Base-by-base conservation (phyloP, 1,139 yeast genomes). In the Debaryomycetaceae sp. region DNA sequence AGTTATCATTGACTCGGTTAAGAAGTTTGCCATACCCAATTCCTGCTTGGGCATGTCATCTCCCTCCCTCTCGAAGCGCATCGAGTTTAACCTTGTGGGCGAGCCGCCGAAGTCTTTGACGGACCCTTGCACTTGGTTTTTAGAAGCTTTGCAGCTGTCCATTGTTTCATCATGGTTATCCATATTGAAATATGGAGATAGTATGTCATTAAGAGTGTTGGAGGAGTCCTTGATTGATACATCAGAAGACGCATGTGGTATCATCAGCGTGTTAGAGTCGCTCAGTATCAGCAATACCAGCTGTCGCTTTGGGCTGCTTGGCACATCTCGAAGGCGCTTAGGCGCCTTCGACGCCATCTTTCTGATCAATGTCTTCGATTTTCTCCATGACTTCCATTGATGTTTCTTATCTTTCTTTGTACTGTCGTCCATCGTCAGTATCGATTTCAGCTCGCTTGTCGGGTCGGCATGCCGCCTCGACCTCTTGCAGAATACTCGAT, bases 181-280 rank as follows among this genome's bases (percentile, higher is more conserved):
- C 31, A 33, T 36, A 9, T 40, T 38, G 6, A 27, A 22, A 24
- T 40, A 40, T 5, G 42, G 42, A 14, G 42, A 40, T 22, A 40
- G 29, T 35, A 40, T 40, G 24, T 40, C 42, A 13, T 40, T 38
- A 11, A 40, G 13, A 11, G 27, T 35, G 13, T 35, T 34, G 11
- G 11, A 27, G 11, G 31, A 27, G 31, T 27, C 31, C 11, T 27
- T 27, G 11, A 27, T 11, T 11, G 31, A 27, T 27, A 8, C 31
- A 4, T 4, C 11, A 11, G 11, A 27, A 7, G 31, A 27, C 3
- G 11, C 31, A 27, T 27, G 31, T 27, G 31, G 31, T 27, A 27
- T 27, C 31, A 27, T 27, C 31, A 27, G 31, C 11, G 31, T 27
- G 8, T 27, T 11, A 8, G 31, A 27, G 11, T 7, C 4, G 31